Conservation (phyloP, 495 filamentous ascomycete species). For the Hyaloscypha hepaticicola region DNA sequence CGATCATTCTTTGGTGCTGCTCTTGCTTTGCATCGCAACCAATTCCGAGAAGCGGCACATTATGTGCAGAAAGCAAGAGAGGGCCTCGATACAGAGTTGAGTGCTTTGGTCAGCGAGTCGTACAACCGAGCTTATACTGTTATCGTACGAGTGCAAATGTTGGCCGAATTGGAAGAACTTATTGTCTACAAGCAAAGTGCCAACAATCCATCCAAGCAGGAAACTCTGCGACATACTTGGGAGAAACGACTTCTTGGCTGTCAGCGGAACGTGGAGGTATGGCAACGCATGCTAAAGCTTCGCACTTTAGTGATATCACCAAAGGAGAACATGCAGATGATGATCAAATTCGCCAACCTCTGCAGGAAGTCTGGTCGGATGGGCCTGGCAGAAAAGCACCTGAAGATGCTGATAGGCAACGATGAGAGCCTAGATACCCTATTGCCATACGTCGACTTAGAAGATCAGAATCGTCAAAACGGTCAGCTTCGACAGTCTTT, state of each 20-base stretch:
- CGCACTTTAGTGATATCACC: slow-evolving; percentile 87
- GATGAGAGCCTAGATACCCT: slow-evolving; percentile 63
- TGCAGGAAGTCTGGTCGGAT: slow-evolving; percentile 94
- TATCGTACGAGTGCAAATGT: slow-evolving; percentile 96
- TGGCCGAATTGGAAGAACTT: slow-evolving; percentile 96
- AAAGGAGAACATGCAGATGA: slow-evolving; percentile 94
- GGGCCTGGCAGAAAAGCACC: slow-evolving; percentile 94
- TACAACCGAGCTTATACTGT: slow-evolving; percentile 96
- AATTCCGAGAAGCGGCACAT: slow-evolving; percentile 79
- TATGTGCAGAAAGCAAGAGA: slow-evolving; percentile 92
- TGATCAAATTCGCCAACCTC: slow-evolving; percentile 97
- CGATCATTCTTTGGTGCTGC: slow-evolving; percentile 97
- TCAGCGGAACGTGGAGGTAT: slow-evolving; percentile 95
- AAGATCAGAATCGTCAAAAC: slow-evolving; percentile 36
- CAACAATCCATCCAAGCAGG: slow-evolving; percentile 76
- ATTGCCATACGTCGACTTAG: slow-evolving; percentile 47
- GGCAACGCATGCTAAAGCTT: slow-evolving; percentile 97
- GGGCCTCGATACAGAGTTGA: slow-evolving; percentile 91
- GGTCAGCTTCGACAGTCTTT: slow-evolving; percentile 24
- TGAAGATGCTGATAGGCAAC: slow-evolving; percentile 64
- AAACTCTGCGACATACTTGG: slow-evolving; percentile 90
- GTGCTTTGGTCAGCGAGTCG: slow-evolving; percentile 89
- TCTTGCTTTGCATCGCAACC: slow-evolving; percentile 87
- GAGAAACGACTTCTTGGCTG: slow-evolving; percentile 91
- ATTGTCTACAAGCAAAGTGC: slow-evolving; percentile 92